These are phyloP conservation scores for Rhizopus stolonifer DNA, from an alignment of 371 early-diverging fungal genomes.

Conservation along the genomic window DNA sequence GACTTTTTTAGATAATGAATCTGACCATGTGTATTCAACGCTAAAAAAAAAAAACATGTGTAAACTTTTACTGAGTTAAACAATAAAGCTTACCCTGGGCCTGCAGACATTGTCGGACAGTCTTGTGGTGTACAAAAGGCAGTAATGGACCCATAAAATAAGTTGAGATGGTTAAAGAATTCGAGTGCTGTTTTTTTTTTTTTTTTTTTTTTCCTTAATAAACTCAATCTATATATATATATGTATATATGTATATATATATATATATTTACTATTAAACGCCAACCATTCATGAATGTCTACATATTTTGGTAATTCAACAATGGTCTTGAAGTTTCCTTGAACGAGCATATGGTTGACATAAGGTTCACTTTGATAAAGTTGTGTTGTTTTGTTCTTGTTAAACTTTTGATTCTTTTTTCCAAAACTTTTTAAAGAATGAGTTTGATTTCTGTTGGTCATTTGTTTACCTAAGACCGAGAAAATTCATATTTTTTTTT, in stretches of 20 bases:
- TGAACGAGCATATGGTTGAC: constrained; percentile 84
- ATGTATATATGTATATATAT: background rate
- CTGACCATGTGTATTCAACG: constrained; percentile 90
- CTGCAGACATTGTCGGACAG: constrained; percentile 90
- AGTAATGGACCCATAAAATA: constrained; percentile 89
- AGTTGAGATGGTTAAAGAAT: constrained; percentile 91
- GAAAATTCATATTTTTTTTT: constrained; percentile 32
- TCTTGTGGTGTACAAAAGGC: constrained; percentile 84
- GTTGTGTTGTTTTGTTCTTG: constrained; percentile 58
- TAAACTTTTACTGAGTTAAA: background rate
- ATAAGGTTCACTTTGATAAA: constrained; percentile 77
- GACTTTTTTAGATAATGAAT: constrained; percentile 78
- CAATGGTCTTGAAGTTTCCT: constrained; percentile 87
- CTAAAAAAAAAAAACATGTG: constrained; percentile 32
- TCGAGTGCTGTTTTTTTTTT: too few species aligned
- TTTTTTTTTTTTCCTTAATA: background rate
- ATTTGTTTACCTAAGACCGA: constrained; percentile 33
- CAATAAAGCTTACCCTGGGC: constrained; percentile 61
- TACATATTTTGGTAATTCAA: constrained; percentile 86
- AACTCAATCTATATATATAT: background rate
- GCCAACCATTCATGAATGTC: constrained; percentile 96
- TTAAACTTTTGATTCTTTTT: constrained; percentile 36
- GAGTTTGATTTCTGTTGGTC: background rate
- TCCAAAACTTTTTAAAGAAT: constrained; percentile 48
- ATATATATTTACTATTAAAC: constrained; percentile 81